Percentiles rank a stretch among this genome's conserved stretches.
Evolutionary conservation across 441 rosid species (phyloP).

Genomic region (Pelargonium fulgidum): DNA sequence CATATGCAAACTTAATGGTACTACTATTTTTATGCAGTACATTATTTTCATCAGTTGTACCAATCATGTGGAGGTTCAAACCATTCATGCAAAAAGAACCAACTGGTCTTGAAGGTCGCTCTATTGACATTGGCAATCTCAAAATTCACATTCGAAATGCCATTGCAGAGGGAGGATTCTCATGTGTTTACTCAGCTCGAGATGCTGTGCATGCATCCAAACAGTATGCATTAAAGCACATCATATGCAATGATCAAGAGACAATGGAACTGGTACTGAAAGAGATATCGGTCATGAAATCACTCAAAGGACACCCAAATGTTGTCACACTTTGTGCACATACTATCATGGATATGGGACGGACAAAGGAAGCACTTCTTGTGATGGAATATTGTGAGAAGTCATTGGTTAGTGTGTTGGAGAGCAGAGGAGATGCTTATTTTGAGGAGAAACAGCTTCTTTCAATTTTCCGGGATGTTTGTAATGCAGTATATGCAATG

Average conservation of each 20-base stretch:
- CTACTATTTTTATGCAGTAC: constrained; percentile 25
- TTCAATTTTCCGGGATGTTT: constrained; percentile 66
- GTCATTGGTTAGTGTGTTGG: constrained; percentile 72
- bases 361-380: constrained; percentile 83
- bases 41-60: constrained; percentile 17
- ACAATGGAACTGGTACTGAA: constrained; percentile 59
- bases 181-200: constrained; percentile 77
- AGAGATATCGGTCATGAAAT: constrained; percentile 77
- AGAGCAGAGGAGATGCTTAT: constrained; percentile 68
- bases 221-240: constrained; percentile 90
- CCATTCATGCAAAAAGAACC: constrained; percentile 74
- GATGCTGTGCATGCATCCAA: constrained; percentile 57
- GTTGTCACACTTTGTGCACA: constrained; percentile 61
- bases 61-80: constrained; percentile 89
- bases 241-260: constrained; percentile 78
- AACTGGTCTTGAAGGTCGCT: constrained; percentile 78
- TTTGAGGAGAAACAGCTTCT: constrained; percentile 82
- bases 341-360: constrained; percentile 71
- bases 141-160: constrained; percentile 62
- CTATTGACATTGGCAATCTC: constrained; percentile 64
- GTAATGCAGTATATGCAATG: constrained; percentile 96
- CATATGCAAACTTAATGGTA: constrained; percentile 3
- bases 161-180: constrained; percentile 95
- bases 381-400: constrained; percentile 87
- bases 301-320: constrained; percentile 81